Evolutionary conservation across 768 basidiomycete genomes (phyloP), one percentile per base, ranked within the genome.

Genomic region (Auricularia sp.): DNA sequence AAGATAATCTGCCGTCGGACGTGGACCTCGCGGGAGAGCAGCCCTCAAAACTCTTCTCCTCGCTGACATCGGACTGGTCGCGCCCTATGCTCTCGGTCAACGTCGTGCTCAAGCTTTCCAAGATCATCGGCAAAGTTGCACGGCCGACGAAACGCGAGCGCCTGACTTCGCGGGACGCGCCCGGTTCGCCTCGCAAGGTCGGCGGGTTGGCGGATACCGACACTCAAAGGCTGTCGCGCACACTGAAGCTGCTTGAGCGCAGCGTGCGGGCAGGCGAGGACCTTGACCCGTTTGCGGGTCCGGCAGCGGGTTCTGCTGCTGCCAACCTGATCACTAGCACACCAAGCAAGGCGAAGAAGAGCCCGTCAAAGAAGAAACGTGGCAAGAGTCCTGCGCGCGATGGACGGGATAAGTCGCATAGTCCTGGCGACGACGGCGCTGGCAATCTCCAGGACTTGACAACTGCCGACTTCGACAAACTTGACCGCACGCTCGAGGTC

Each of bases 171-270:
- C 75, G 78, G 37, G 75, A 78, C 42, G 70, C 75, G 5, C 72
- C 75, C 62, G 79, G 77, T 3, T 83, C 85, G 0, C 83, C 82
- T 1, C 42, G 44, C 54, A 65, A 66, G 61, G 79, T 79, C 34
- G 66, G 75, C 3, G 80, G 84, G 2, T 80, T 94, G 70, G 82
- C 82, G 1, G 86, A 90, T 44, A 80, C 93, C 21, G 90, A 94
- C 54, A 80, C 81, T 0, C 76, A 79, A 5, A 73, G 80, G 4
- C 75, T 97, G 37, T 81, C 82, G 1, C 79, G 92, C 58, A 69
- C 93, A 35, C 72, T 96, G 67, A 90, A 89, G 74, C 77, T 92
- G 16, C 76, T 98, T 2, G 91, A 92, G 69, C 81, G 94, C 44
- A 89, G 85, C 62, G 86, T 95, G 62, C 85, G 82, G 67, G 82